Base-by-base conservation (phyloP, 805 yeast genomes). In the Diddensiella santjacobensis region DNA sequence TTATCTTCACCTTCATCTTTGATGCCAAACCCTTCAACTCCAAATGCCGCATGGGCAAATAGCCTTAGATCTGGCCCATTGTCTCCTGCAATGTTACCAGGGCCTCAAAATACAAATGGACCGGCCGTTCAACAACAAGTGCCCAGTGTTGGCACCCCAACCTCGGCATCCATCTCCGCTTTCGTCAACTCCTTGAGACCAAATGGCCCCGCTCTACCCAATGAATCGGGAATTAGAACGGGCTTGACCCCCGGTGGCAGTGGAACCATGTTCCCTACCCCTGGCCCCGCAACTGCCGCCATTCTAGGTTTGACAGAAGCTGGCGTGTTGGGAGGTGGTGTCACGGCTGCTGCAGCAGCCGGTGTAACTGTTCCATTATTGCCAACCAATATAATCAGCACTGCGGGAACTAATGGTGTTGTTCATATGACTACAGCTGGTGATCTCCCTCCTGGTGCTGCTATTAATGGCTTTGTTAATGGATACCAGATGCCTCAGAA, bases 181-280 rank as follows among this genome's bases (percentile, higher is more conserved):
- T 13, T 17, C 8, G 5, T 13, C 39, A 22, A 19, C 40, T 36
- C 11, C 23, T 30, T 40, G 33, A n/a, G 50, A 8, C 38, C 38
- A 15, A 35, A 35, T 35, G 20, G 38, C 6, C n/a, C n/a, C n/a
- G 31, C 11, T 22, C 22, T 40, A 35, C 35, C 49, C n/a, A 44
- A 40, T 40, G 51, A 44, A 26, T 51, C 55, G 11, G 44, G 51
- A 4, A 0, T 86, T 81, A 1, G 74, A n/a, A 61, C 69, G 3
- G 67, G 67, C 2, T 55, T 65, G 20, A 65, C 69, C 10, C 69
- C 69, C 18, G 69, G 69, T n/a, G 67, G 65, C 29, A 53, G 59
- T 30, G 66, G 64, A 4, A 52, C 67, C 18, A 61, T 60, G 53
- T 62, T 62, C 45, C 64, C 68, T 6, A 55, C 56, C 4, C 73